phyloP scores from a whole-genome alignment of 2,329 filamentous ascomycete species.

The Eurotiales sp. region DNA sequence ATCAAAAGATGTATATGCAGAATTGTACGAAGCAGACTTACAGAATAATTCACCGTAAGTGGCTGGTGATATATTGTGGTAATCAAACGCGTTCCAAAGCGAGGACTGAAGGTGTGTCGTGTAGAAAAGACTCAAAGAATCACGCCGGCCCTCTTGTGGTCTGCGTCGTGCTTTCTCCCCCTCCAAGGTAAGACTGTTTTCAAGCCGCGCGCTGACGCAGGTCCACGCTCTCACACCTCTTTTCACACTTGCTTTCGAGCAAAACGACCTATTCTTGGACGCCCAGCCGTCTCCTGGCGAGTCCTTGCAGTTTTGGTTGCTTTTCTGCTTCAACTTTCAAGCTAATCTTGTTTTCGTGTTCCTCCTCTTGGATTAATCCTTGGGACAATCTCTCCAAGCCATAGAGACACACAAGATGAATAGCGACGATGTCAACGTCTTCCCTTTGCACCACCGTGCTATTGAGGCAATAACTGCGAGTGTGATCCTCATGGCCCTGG shows the following conservation, averaged over 20 bases:
- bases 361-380: not conserved
- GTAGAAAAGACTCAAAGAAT: not conserved
- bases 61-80: too few species aligned
- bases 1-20: too few species aligned
- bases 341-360: not conserved
- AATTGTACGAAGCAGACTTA: too few species aligned
- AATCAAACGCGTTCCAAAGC: too few species aligned
- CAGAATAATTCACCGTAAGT: too few species aligned
- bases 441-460: slow-evolving; percentile 25
- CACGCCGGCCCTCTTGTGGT: not conserved
- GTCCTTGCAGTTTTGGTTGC: not conserved
- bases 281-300: too few species aligned
- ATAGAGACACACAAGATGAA: slow-evolving; percentile 9
- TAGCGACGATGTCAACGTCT: slow-evolving; percentile 17
- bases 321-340: not conserved
- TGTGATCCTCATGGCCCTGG: slow-evolving; percentile 29
- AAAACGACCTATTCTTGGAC: too few species aligned
- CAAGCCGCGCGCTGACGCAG: too few species aligned
- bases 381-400: not conserved
- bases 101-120: not conserved
- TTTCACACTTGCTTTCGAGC: not conserved
- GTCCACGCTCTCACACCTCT: too few species aligned
- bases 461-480: slow-evolving; percentile 26
- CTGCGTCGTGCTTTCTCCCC: too few species aligned
- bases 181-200: too few species aligned